Evolutionary conservation across 1,284 basidiomycete species (phyloP), one percentile per base, ranked within the genome.

Genomic region (Cystobasidiaceae sp.): DNA sequence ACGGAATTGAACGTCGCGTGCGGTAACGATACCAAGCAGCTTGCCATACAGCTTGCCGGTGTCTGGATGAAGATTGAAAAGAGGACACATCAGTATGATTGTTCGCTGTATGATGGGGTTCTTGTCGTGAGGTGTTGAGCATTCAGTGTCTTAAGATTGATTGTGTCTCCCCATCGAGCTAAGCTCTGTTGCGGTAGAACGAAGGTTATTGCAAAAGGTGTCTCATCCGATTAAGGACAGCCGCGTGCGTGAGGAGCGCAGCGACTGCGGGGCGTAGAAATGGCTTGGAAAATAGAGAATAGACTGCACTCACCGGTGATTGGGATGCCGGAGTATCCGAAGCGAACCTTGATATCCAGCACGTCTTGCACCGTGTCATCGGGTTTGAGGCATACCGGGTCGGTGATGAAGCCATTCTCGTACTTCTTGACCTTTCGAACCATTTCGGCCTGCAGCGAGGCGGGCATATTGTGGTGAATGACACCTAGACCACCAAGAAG

Each of bases 331-430:
- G 90, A 92, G 78, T 97, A 99, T 1, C 96, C 96, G 43, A 92
- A 85, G 56, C 85, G 82, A 62, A 86, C 85, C 80, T 98, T 98
- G 80, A 97, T 89, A 68, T 93, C 89, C 56, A 97, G 82, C 15
- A 97, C 94, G 71, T 97, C 90, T 70, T 88, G 89, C 49, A 96
- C 92, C 37, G 81, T 81, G 73, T 90, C 83, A 46, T 83, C 78
- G 0, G 91, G 90, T 23, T 85, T 86, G 50, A 94, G 81, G 68
- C 89, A 92, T 72, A 93, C 83, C 41, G 96, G 94, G 75, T 97
- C 92, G 61, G 90, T 85, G 78, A 98, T 99, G 81, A 98, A 97
- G 8, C 96, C 96, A 77, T 98, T 98, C 79, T 97, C 93, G 77
- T 72, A 80, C 75, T 93, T 89, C 80, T 99, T 99, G 61, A 98